Evolutionary conservation across 176 grass and related monocot genomes (phyloP).

Genomic region (Eragrostis curvula): DNA sequence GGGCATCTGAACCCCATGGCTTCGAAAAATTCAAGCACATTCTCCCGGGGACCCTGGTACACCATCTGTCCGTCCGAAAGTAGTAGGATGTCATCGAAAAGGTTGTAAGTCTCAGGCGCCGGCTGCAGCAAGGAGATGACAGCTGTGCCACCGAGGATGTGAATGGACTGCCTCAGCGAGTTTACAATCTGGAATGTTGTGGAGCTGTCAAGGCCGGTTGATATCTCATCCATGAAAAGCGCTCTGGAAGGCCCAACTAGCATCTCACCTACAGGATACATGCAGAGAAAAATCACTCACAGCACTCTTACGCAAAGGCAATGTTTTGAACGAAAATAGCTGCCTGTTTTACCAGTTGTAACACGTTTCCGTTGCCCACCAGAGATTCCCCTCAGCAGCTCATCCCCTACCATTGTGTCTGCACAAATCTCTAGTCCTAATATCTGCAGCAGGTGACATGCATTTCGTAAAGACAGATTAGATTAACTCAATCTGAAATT

Average conservation of each 20-base stretch:
- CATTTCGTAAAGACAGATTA: slow-evolving; percentile 12
- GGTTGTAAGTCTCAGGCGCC: slow-evolving; percentile 82
- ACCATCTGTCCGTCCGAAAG: slow-evolving; percentile 85
- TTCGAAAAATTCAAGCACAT: slow-evolving; percentile 91
- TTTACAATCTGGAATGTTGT: slow-evolving; percentile 96
- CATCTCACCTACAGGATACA: slow-evolving; percentile 78
- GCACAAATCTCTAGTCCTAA: slow-evolving; percentile 85
- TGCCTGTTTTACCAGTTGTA: slow-evolving; percentile 73
- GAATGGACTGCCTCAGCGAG: slow-evolving; percentile 81
- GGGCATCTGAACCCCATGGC: slow-evolving; percentile 86
- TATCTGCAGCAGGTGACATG: slow-evolving; percentile 54
- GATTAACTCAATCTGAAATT: background rate
- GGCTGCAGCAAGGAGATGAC: slow-evolving; percentile 90
- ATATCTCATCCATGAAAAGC: slow-evolving; percentile 99
- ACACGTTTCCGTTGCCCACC: slow-evolving; percentile 92
- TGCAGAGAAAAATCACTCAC: background rate
- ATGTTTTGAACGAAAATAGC: background rate
- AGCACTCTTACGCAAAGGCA: background rate
- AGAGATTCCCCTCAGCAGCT: slow-evolving; percentile 88
- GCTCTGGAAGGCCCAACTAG: slow-evolving; percentile 82
- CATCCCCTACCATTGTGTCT: slow-evolving; percentile 93
- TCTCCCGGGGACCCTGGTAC: slow-evolving; percentile 79
- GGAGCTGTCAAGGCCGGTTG: slow-evolving; percentile 95
- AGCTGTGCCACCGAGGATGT: slow-evolving; percentile 83
- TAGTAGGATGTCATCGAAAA: slow-evolving; percentile 91